Percentiles rank a stretch among this genome's conserved stretches.
Conservation (phyloP, 345 rosid genomes). For the Arabidopsis thaliana region DNA sequence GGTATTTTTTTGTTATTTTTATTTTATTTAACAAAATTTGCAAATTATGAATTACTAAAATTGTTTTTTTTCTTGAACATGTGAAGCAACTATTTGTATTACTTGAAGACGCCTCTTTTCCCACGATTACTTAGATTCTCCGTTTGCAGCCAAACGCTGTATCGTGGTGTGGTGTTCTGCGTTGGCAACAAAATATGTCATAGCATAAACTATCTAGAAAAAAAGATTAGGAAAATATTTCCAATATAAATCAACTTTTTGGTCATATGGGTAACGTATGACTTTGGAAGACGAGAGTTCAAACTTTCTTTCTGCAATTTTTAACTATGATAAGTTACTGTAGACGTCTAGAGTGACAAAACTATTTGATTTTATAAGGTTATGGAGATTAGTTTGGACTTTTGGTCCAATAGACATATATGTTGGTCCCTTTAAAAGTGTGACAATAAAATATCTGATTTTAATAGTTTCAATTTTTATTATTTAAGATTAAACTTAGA, state of each 20-base stretch:
- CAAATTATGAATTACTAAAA: neutral
- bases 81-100: slow-evolving; percentile 48
- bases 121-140: slow-evolving; percentile 25
- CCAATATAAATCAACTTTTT: too few species aligned
- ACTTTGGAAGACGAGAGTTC: too few species aligned
- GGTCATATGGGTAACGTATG: too few species aligned
- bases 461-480: neutral
- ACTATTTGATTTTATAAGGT: too few species aligned
- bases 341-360: neutral
- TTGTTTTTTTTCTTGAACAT: slow-evolving; percentile 39
- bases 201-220: neutral
- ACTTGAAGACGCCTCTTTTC: slow-evolving; percentile 36
- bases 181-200: slow-evolving; percentile 21
- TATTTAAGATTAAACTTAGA: neutral
- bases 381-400: neutral
- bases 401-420: neutral
- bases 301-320: too few species aligned
- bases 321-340: too few species aligned
- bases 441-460: neutral
- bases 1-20: neutral
- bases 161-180: slow-evolving; percentile 16
- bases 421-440: neutral
- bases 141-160: slow-evolving; percentile 21
- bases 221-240: too few species aligned
- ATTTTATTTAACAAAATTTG: neutral